Evolutionary conservation across 2,329 filamentous ascomycete species (phyloP).

Genomic region (Colletotrichum musicola): DNA sequence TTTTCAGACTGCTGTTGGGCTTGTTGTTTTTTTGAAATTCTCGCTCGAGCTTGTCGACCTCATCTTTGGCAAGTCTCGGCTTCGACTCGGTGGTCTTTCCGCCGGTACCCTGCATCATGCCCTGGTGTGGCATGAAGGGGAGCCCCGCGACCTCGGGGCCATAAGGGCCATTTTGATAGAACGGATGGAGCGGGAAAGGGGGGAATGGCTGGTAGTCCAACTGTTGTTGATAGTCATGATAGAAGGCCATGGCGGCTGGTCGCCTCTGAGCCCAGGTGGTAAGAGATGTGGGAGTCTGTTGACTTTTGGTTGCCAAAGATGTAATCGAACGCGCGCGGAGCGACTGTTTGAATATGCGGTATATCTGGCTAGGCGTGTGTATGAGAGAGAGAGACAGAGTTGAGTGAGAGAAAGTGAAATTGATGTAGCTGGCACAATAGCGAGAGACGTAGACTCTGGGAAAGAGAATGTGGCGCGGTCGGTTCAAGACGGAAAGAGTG

Average conservation of each 20-base stretch:
- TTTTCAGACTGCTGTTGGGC: slow-evolving; percentile 72
- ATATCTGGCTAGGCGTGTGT: slow-evolving; percentile 12
- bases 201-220: slow-evolving; percentile 24
- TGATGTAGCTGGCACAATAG: background rate
- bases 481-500: slow-evolving; percentile 35
- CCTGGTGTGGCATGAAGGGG: slow-evolving; percentile 39
- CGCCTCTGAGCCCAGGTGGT: background rate
- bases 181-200: slow-evolving; percentile 14
- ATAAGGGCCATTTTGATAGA: slow-evolving; percentile 37
- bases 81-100: slow-evolving; percentile 60
- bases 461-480: background rate
- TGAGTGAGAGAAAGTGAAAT: background rate
- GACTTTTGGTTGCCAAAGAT: background rate
- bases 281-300: background rate
- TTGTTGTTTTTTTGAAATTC: slow-evolving; percentile 75
- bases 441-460: slow-evolving; percentile 16
- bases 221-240: slow-evolving; percentile 23
- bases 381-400: background rate
- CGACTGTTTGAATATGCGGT: background rate
- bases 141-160: slow-evolving; percentile 14
- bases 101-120: slow-evolving; percentile 17
- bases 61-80: slow-evolving; percentile 68
- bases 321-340: slow-evolving; percentile 18
- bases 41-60: slow-evolving; percentile 69
- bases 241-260: slow-evolving; percentile 34